phyloP scores from a whole-genome alignment of 305 asterid species.

The Fraxinus xanthoxyloides region DNA sequence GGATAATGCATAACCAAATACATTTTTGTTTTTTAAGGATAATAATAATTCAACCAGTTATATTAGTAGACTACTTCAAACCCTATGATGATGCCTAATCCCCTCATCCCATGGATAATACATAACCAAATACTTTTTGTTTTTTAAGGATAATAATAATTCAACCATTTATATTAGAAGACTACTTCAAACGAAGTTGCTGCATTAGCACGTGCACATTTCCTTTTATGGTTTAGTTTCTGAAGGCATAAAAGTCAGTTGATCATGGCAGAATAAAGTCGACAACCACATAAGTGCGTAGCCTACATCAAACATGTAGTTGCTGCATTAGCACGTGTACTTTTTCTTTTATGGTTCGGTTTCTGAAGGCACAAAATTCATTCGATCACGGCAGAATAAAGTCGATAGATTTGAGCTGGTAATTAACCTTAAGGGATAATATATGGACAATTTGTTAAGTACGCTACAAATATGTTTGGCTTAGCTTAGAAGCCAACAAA shows the following conservation, averaged over 20 bases:
- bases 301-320: neutral
- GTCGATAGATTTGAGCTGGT: neutral
- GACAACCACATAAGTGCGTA: neutral
- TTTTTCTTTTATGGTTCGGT: neutral
- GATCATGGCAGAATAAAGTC: neutral
- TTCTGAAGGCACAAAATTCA: neutral
- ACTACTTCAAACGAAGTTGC: neutral
- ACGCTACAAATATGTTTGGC: neutral
- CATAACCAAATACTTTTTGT: neutral
- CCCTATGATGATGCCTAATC: neutral
- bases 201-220: neutral
- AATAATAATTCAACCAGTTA: neutral
- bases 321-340: neutral
- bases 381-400: neutral
- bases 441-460: neutral
- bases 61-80: neutral
- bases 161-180: neutral
- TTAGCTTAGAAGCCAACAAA: neutral
- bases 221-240: neutral
- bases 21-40: neutral
- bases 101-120: neutral
- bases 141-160: neutral
- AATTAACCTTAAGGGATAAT: neutral
- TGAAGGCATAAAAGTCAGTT: neutral
- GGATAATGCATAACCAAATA: neutral